These are phyloP conservation scores for Endocalyx cinctus DNA, from an alignment of 2,329 filamentous ascomycete species.

Conservation along the genomic window DNA sequence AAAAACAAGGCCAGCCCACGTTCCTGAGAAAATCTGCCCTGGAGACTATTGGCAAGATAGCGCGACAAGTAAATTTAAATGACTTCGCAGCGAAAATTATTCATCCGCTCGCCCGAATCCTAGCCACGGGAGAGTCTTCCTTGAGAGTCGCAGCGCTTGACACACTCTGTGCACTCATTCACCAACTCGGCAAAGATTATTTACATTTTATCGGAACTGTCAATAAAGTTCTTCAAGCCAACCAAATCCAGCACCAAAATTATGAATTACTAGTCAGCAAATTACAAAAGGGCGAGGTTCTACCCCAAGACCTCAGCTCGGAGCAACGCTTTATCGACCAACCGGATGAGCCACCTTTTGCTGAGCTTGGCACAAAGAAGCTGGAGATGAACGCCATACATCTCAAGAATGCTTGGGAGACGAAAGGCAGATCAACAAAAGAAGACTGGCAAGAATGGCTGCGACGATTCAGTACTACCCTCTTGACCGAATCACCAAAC, in stretches of 20 bases:
- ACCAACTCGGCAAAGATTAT: slow-evolving; percentile 93
- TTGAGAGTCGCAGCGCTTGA: slow-evolving; percentile 82
- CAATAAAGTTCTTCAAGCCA: slow-evolving; percentile 74
- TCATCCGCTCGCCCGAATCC: slow-evolving; percentile 80
- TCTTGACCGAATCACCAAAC: slow-evolving; percentile 92
- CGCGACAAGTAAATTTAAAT: slow-evolving; percentile 92
- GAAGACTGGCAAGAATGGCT: slow-evolving; percentile 99
- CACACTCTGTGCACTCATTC: slow-evolving; percentile 90
- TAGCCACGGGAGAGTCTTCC: slow-evolving; percentile 66
- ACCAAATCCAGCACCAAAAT: slow-evolving; percentile 83
- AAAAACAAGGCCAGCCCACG: slow-evolving; percentile 76
- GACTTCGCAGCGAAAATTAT: slow-evolving; percentile 97
- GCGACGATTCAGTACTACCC: slow-evolving; percentile 88
- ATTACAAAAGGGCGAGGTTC: slow-evolving; percentile 84
- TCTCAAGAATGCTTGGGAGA: slow-evolving; percentile 95
- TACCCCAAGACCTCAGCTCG: slow-evolving; percentile 92
- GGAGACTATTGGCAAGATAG: slow-evolving; percentile 90
- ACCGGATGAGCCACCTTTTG: slow-evolving; percentile 73
- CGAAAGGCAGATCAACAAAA: slow-evolving; percentile 90
- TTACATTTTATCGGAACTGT: slow-evolving; percentile 90
- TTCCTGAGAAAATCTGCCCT: slow-evolving; percentile 84
- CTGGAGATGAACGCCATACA: slow-evolving; percentile 97
- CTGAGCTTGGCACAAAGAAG: slow-evolving; percentile 87
- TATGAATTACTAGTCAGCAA: slow-evolving; percentile 92
- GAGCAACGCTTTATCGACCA: slow-evolving; percentile 75